Evolutionary conservation across 495 filamentous ascomycete species (phyloP).

Genomic region (Extremus antarcticus): DNA sequence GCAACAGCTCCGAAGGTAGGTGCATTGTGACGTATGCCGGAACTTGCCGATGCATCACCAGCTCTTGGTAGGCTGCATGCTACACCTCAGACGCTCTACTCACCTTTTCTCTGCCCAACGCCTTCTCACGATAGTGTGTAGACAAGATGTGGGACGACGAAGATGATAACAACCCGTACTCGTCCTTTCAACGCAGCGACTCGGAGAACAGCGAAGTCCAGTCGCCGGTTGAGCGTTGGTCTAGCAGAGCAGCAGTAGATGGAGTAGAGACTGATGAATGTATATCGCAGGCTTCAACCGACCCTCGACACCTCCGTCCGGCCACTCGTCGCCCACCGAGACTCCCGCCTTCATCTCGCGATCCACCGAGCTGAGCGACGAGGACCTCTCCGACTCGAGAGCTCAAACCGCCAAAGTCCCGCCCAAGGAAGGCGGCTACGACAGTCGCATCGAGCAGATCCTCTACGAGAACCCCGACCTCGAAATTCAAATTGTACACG

Average conservation of each 20-base stretch:
- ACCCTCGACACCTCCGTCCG: slow-evolving; percentile 35
- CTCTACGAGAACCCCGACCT: slow-evolving; percentile 89
- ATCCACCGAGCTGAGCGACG: slow-evolving; percentile 47
- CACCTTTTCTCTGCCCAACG: background rate
- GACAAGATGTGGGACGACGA: slow-evolving; percentile 73
- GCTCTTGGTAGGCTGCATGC: too few species aligned
- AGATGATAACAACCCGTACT: slow-evolving; percentile 87
- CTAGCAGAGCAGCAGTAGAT: background rate
- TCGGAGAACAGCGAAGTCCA: slow-evolving; percentile 62
- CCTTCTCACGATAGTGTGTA: background rate
- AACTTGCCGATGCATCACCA: background rate
- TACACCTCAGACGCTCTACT: too few species aligned
- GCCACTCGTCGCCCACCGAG: slow-evolving; percentile 27
- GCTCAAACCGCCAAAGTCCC: slow-evolving; percentile 30
- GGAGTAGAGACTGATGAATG: background rate
- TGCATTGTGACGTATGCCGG: background rate
- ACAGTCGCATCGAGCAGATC: slow-evolving; percentile 90
- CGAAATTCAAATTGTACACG: slow-evolving; percentile 79
- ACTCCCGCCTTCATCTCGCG: slow-evolving; percentile 52
- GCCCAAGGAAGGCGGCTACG: slow-evolving; percentile 75
- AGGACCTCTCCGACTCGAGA: slow-evolving; percentile 47
- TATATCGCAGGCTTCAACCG: slow-evolving; percentile 25
- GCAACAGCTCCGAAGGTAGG: background rate
- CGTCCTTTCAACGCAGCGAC: slow-evolving; percentile 75
- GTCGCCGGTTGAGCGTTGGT: slow-evolving; percentile 42